Evolutionary conservation across 2,329 filamentous ascomycete genomes (phyloP), one percentile per base, ranked within the genome.

Genomic region (Colletotrichum cordylinicola): DNA sequence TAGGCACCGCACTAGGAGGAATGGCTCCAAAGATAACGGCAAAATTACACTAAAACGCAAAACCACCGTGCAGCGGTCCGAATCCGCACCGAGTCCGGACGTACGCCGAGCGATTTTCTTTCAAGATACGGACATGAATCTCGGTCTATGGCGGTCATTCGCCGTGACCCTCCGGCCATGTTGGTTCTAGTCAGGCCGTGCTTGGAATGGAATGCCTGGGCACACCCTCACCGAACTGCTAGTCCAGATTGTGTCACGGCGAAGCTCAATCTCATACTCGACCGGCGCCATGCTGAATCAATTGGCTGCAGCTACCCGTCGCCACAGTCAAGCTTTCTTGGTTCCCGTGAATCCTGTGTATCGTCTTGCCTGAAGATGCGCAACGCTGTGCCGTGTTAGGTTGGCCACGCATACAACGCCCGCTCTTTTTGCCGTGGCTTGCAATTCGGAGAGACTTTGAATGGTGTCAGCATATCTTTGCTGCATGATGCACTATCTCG

Each of bases 51-150:
- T 48, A 58, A 75, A 62, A 52, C 33, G 21, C 69, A 73, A 75
- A 60, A 8, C 67, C 73, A 65, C 64, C 67, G 67, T 74, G 58
- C 48, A 60, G 60, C 72, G 67, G 62, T 69, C 70, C 73, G 70
- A 75, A 60, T 43, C 70, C 70, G 62, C 70, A 64, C 69, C 73
- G 56, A 75, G 35, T 48, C 73, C 68, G 39, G 62, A 61, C 24
- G 64, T 65, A 67, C 18, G 64, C 70, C 70, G 35, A 75, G 35
- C 29, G 33, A 21, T 61, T 27, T 13, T 35, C 37, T 33, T 24
- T 39, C 39, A 27, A 62, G 39, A 73, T 48, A 68, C 21, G 56
- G 73, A 43, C 55, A n/a, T 37, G 56, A 75, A 31, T 75, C 33
- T 68, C 43, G 70, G 70, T 56, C 56, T 15, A 27, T 24, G 13